Base-by-base conservation (phyloP, 179 eudicot genomes). In the Pouteria campechiana region DNA sequence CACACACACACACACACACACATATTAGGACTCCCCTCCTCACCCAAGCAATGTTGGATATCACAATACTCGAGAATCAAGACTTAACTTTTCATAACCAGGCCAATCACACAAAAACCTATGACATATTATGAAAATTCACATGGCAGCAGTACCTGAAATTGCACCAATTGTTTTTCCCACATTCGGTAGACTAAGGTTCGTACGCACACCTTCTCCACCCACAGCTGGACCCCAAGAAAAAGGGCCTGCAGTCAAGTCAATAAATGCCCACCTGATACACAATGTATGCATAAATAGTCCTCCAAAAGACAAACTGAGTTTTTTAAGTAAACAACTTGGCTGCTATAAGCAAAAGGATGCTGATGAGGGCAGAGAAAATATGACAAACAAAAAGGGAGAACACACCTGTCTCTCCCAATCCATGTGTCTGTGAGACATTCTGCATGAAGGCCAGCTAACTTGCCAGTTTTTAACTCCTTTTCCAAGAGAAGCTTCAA, bases 151-250 rank as follows among this genome's bases (percentile, higher is more conserved):
- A 40, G 46, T 48, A 89, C 97, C 97, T 74, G 85, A 60, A 55
- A 85, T 74, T 32, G 95, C 89, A 42, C 97, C 97, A 55, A 89
- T 78, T 22, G 97, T 81, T 57, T 75, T 89, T 46, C 70, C 76
- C 58, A 89, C 93, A 54, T 81, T 85, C n/a, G 97, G 97, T 55
- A 85, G 57, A 60, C 93, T 89, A 34, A 67, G 77, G 64, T 89
- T 89, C n/a, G 90, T 85, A 25, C 97, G 97, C 33, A 89, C 97
- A 60, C 97, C 97, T 76, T 89, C 95, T 55, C 95, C 97, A 28
- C 97, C 97, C 18, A 89, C 97, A 25, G 95, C 85, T 42, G 90
- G 97, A 11, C 95, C 97, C 97, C 97, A 89, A 42, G 95, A 69
- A 66, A 85, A 85, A 40, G 97, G 97, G 27, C 97, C 97, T 27